Evolutionary conservation across 2,329 filamentous ascomycete species (phyloP), one percentile per base, ranked within the genome.

Genomic region (Neopestalotiopsis clavispora): DNA sequence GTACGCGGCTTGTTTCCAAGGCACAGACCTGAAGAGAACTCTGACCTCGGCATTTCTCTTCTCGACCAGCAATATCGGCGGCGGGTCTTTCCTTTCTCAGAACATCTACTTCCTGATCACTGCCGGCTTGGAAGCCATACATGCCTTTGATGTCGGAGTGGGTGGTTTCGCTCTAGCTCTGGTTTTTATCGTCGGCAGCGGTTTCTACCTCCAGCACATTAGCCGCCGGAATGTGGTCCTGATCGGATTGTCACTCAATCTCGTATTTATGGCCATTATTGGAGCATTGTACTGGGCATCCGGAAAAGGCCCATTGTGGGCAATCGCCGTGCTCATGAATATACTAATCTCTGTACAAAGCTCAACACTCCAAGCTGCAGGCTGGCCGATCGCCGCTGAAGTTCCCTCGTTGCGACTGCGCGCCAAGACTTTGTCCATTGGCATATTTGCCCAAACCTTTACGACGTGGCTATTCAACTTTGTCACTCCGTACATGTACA

Each of bases 311-410:
- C 12, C 28, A 6, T 10, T 60, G 7, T 60, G 57, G 57, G 28
- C 57, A 1, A 60, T 60, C 14, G 28, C 57, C 28, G 32, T 60
- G 32, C 32, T 60, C 4, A 60, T 60, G 57, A 32, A 60, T 23
- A 23, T 60, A 10, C 57, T 60, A 20, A 60, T 60, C 23, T 60
- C 57, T 20, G 6, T 30, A 23, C 13, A 4, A 23, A 32, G 5
- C 3, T 32, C 57, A 28, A 60, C 57, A 3, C 28, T 60, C 20
- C 57, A 32, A 60, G 28, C 57, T 17, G 17, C 57, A 1, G 32
- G 12, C 1, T 60, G 57, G 57, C 28, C 57, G 6, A 17, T 60
- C 57, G 72, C 0, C 74, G 57, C 28, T 10, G 57, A 60, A 23
- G 14, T 60, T 20, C n/a, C 57, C 3, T 60, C 57, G 13, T 60